A percentile compares a stretch with the other conserved stretches of the same genome.
These are phyloP conservation scores for Syncephalastrum sp. DNA, from an alignment of 371 early-diverging fungal species.

Conservation along the genomic window DNA sequence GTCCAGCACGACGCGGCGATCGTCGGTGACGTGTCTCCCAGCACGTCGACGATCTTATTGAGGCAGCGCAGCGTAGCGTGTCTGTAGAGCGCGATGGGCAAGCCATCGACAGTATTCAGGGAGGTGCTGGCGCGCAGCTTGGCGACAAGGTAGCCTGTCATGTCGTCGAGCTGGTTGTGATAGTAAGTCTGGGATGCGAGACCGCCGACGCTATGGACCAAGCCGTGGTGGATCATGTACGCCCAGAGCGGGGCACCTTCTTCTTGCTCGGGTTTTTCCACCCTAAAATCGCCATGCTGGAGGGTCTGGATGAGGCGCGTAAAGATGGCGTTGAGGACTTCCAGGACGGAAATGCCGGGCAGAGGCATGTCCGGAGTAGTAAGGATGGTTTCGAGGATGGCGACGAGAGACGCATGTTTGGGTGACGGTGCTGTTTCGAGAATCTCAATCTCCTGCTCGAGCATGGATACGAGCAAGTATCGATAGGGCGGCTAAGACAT, in stretches of 20 bases:
- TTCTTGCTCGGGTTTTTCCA: constrained; percentile 1
- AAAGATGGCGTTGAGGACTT: constrained; percentile 75
- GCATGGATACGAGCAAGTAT: constrained; percentile 59
- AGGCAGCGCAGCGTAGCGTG: constrained; percentile 45
- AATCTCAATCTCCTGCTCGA: constrained; percentile 60
- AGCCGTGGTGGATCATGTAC: constrained; percentile 46
- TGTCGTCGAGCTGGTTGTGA: constrained; percentile 80
- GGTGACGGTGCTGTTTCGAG: constrained; percentile 21
- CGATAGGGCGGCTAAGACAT: constrained; percentile 61
- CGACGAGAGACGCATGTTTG: constrained; percentile 59
- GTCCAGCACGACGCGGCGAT: constrained; percentile 25
- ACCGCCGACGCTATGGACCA: constrained; percentile 63
- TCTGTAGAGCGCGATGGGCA: constrained; percentile 46
- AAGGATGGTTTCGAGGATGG: constrained; percentile 55
- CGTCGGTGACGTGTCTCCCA: constrained; percentile 22
- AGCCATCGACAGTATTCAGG: constrained; percentile 38
- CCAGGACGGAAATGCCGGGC: constrained; percentile 79
- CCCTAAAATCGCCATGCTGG: constrained; percentile 10
- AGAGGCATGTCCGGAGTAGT: constrained; percentile 49
- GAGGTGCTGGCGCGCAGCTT: constrained; percentile 49
- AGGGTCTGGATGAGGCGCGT: constrained; percentile 52
- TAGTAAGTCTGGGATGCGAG: constrained; percentile 83
- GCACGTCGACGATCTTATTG: constrained; percentile 30
- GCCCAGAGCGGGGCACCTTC: constrained; percentile 25
- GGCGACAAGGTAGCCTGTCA: constrained; percentile 71